Evolutionary conservation across 2,329 filamentous ascomycete genomes (phyloP), one percentile per base, ranked within the genome.

Genomic region (Cryphonectria nitschkei): DNA sequence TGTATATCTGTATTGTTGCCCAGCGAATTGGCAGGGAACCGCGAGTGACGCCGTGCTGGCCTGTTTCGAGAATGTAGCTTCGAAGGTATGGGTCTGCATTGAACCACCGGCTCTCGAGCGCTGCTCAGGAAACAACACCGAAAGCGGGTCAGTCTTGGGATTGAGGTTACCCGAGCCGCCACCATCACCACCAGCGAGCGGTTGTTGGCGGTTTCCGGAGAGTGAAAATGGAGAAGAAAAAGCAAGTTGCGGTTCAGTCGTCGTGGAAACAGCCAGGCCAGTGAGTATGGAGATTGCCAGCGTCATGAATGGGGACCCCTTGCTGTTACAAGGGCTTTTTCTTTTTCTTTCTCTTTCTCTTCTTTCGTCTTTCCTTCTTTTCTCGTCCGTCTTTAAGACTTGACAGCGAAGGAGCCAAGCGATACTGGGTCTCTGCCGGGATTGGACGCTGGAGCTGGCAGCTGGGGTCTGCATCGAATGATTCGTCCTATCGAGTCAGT

Each of bases 191-290:
- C 16, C 43, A n/a, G 19, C 37, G 11, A 67, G 43, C 58, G 58
- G 29, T 19, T 9, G 34, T 13, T 32, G n/a, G 32, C 26, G 7
- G 52, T 19, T 19, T 61, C 32, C 37, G 26, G 16, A 71, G 39
- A 50, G 34, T 34, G 34, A 34, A 6, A 9, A 39, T 8, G 3
- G 37, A 39, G 37, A 11, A 39, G 46, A n/a, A 50, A 50, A 3
- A 9, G 6, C 8, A n/a, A 50, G 46, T 50, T 50, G 46, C 58
- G 52, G 43, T 6, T 62, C 37, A 50, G 70, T 72, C 70, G 70
- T 72, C 70, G 68, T 70, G 70, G 68, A 70, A 70, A 68, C 68
- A 66, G 65, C 58, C 32, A 50, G 43, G 52, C 60, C 43, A n/a
- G 37, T 54, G 37, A 29, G 65, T 43, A 52, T 50, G 61, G 69